A percentile compares a stretch with the other conserved stretches of the same genome.
phyloP scores from a whole-genome alignment of 2,329 filamentous ascomycete genomes.

The Penicillium sp. region DNA sequence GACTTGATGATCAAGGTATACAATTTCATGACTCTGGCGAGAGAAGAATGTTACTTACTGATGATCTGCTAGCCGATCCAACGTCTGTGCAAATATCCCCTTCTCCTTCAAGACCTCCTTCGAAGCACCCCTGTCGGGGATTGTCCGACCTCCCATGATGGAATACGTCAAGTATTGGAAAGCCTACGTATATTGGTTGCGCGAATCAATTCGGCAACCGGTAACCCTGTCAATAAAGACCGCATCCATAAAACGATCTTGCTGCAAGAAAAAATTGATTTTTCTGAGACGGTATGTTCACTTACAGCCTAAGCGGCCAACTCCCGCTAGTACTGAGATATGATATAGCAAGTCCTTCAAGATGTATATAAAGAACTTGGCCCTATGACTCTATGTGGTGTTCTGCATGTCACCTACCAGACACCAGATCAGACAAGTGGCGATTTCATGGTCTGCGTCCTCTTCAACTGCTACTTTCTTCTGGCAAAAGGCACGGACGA shows the following conservation, averaged over 20 bases:
- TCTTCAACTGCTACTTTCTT: constrained; percentile 81
- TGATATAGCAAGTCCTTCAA: constrained; percentile 31
- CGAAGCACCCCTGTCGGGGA: constrained; percentile 83
- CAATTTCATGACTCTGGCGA: constrained; percentile 12
- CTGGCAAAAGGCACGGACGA: constrained; percentile 70
- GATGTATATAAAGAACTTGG: constrained; percentile 79
- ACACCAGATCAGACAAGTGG: constrained; percentile 69
- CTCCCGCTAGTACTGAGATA: background rate
- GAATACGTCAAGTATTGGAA: constrained; percentile 74
- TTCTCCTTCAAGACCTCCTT: constrained; percentile 82
- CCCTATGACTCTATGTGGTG: constrained; percentile 79
- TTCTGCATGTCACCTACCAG: constrained; percentile 82
- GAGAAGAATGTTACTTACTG: background rate
- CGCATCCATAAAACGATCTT: constrained; percentile 81
- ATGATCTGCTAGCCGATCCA: constrained; percentile 75
- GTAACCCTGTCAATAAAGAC: constrained; percentile 70
- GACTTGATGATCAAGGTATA: constrained; percentile 88
- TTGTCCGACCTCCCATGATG: constrained; percentile 79
- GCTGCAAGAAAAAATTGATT: constrained; percentile 78
- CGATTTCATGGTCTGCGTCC: constrained; percentile 79
- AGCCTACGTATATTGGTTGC: constrained; percentile 74
- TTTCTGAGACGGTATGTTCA: constrained; percentile 68
- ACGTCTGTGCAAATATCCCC: constrained; percentile 85
- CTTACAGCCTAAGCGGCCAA: background rate
- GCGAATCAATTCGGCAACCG: constrained; percentile 83